These are phyloP conservation scores for Syzygium aqueum DNA, from an alignment of 345 rosid species.

Conservation along the genomic window DNA sequence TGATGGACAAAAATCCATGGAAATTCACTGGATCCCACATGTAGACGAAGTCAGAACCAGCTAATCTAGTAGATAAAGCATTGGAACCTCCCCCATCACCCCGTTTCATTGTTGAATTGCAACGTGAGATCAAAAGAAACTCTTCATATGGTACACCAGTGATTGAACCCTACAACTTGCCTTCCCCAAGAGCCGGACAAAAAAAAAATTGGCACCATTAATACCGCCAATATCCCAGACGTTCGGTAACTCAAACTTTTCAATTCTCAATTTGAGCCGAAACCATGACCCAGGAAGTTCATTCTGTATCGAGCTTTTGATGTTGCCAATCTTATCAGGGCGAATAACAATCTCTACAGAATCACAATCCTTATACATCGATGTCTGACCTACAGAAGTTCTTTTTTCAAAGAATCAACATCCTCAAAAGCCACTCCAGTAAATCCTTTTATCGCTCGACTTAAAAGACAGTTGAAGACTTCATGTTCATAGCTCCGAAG, in stretches of 20 bases:
- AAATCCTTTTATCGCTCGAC: constrained; percentile 34
- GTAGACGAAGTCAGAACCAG: constrained; percentile 75
- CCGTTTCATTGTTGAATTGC: constrained; percentile 74
- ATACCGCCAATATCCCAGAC: constrained; percentile 72
- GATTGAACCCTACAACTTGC: constrained; percentile 63
- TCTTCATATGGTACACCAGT: constrained; percentile 46
- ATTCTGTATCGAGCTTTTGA: constrained; percentile 50
- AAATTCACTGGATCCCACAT: constrained; percentile 45
- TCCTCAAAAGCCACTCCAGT: constrained; percentile 20
- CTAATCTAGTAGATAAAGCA: constrained; percentile 72
- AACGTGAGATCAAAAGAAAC: constrained; percentile 69
- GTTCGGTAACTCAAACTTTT: constrained; percentile 46
- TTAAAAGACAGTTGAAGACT: constrained; percentile 29
- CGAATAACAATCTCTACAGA: constrained; percentile 56
- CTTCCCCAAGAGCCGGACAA: constrained; percentile 82
- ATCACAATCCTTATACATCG: constrained; percentile 67
- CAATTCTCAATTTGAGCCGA: constrained; percentile 49
- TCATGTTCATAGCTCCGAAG: constrained; percentile 43
- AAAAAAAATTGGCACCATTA: constrained; percentile 42
- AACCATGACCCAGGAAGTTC: constrained; percentile 93
- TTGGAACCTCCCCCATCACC: constrained; percentile 97
- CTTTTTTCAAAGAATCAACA: constrained; percentile 12
- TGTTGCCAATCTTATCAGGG: constrained; percentile 39
- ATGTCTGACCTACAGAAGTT: constrained; percentile 33
- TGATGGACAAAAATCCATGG: constrained; percentile 43